A percentile compares a stretch with the other conserved stretches of the same genome.
Evolutionary conservation across 176 grass and related monocot species (phyloP).

Genomic region (Rhipidocladum racemiflorum): DNA sequence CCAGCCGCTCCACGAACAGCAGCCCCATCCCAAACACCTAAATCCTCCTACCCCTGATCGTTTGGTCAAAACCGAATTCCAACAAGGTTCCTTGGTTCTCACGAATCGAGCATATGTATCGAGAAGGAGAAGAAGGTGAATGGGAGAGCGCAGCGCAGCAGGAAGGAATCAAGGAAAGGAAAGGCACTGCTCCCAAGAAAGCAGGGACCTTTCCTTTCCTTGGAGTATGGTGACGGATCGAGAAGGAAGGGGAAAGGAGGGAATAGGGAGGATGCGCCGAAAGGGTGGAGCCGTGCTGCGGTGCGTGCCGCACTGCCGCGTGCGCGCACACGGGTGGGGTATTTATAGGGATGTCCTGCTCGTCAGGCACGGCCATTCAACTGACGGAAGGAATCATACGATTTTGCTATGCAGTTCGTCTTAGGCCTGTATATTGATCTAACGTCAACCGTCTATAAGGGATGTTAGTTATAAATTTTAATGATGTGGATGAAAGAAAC

Average conservation of each 20-base stretch:
- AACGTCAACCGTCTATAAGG: too few species aligned
- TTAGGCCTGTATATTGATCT: too few species aligned
- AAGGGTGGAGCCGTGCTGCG: too few species aligned
- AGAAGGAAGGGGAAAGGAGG: background rate
- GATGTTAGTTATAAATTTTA: too few species aligned
- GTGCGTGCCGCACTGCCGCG: too few species aligned
- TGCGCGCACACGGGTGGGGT: too few species aligned
- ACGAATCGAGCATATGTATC: background rate
- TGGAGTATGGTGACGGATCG: conserved; percentile 12
- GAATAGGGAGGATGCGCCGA: background rate
- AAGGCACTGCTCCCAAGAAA: background rate
- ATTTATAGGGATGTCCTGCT: too few species aligned
- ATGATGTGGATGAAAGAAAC: too few species aligned
- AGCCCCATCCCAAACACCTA: conserved; percentile 16
- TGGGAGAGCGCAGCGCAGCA: background rate
- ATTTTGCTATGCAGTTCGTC: too few species aligned
- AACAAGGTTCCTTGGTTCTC: background rate
- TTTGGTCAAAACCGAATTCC: background rate
- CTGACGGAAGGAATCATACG: too few species aligned
- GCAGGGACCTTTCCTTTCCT: conserved; percentile 24
- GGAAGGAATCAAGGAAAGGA: background rate
- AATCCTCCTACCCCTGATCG: background rate
- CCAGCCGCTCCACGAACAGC: conserved; percentile 32
- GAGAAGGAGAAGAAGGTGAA: background rate
- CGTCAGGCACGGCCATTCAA: too few species aligned